Evolutionary conservation across 1,284 basidiomycete genomes (phyloP).

Genomic region (Fomitiporia mediterranea): DNA sequence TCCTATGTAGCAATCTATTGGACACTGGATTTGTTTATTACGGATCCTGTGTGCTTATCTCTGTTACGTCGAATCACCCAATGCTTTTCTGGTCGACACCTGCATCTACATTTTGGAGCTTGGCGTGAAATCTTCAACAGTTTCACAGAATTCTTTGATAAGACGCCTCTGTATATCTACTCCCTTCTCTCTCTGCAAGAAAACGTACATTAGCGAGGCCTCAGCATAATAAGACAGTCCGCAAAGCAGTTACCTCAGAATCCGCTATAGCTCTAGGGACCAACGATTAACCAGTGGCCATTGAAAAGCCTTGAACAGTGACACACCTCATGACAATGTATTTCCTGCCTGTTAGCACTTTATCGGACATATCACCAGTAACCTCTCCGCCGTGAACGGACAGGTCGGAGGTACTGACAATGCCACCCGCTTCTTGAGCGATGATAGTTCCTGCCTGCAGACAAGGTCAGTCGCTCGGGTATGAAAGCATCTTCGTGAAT

Average conservation of each 20-base stretch:
- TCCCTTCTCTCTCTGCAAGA: constrained; percentile 53
- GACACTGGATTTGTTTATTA: too few species aligned
- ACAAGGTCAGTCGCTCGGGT: constrained; percentile 1
- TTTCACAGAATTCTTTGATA: constrained; percentile 80
- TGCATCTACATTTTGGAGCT: constrained; percentile 4
- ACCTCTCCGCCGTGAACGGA: constrained; percentile 47
- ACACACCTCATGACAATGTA: constrained; percentile 65
- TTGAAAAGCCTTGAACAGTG: not conserved
- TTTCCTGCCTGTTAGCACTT: constrained; percentile 78
- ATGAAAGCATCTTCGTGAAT: not conserved
- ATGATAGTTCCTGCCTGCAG: constrained; percentile 84
- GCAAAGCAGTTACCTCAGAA: constrained; percentile 37
- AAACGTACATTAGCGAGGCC: constrained; percentile 6
- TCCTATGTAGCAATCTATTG: too few species aligned
- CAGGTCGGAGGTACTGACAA: constrained; percentile 66
- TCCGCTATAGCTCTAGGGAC: constrained; percentile 51
- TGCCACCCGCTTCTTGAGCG: constrained; percentile 83
- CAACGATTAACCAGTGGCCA: not conserved
- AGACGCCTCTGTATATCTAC: constrained; percentile 74
- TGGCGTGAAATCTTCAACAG: constrained; percentile 56
- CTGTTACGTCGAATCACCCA: too few species aligned
- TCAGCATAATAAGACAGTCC: not conserved
- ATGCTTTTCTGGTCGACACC: too few species aligned
- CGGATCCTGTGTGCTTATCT: too few species aligned
- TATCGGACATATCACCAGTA: constrained; percentile 41